A percentile compares a stretch with the other conserved stretches of the same genome.
These are phyloP conservation scores for Murraya koenigii DNA, from an alignment of 345 rosid genomes.

Conservation along the genomic window DNA sequence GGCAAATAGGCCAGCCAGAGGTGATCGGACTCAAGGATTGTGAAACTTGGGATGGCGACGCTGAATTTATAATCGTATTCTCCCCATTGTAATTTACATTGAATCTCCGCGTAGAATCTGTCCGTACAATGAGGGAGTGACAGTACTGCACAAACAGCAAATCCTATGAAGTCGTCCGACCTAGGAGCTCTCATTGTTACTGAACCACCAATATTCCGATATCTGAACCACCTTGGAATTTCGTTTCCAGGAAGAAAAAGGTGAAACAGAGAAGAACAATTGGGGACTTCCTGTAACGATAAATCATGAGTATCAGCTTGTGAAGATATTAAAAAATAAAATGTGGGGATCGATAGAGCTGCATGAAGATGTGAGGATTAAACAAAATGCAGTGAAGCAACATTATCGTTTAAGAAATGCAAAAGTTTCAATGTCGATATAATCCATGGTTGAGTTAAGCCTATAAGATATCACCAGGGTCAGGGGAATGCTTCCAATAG, in stretches of 20 bases:
- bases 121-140: neutral
- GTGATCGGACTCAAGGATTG: neutral
- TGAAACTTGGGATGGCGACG: neutral
- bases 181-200: neutral
- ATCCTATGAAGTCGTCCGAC: constrained; percentile 5
- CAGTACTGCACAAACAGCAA: constrained; percentile 10
- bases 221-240: constrained; percentile 17
- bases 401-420: too few relatives aligned
- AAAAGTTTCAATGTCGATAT: too few relatives aligned
- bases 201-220: neutral
- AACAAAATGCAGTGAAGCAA: too few relatives aligned
- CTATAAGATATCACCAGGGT: too few relatives aligned
- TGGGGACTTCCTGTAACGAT: neutral
- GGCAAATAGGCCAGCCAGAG: neutral
- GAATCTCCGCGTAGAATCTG: neutral
- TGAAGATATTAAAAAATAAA: neutral
- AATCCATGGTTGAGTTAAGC: too few relatives aligned
- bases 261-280: neutral
- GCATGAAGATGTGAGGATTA: too few relatives aligned
- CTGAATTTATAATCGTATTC: neutral
- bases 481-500: too few relatives aligned
- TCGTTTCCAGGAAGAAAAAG: constrained; percentile 11
- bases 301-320: neutral
- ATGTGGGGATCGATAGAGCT: too few relatives aligned
- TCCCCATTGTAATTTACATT: neutral